Percentiles rank a stretch among this genome's conserved stretches.
These are phyloP conservation scores for Peltaster fructicola DNA, from an alignment of 2,329 filamentous ascomycete species.

Conservation along the genomic window DNA sequence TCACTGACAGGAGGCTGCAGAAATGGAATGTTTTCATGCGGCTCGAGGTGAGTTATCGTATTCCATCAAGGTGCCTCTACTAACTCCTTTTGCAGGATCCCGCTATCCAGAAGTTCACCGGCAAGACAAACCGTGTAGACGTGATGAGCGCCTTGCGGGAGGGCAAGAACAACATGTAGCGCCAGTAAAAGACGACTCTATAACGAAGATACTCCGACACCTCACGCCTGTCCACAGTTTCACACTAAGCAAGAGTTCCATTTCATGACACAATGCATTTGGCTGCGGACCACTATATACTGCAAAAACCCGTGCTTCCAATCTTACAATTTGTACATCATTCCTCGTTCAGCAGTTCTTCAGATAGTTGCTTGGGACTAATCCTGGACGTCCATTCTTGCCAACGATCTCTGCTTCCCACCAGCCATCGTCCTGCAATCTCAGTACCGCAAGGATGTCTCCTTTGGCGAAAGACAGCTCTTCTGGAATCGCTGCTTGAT, in stretches of 20 bases:
- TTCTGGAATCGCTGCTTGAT: conserved; percentile 85
- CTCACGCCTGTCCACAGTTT: too few species aligned
- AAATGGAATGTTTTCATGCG: conserved; percentile 96
- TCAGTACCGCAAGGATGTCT: conserved; percentile 71
- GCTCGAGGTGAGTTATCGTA: conserved; percentile 41
- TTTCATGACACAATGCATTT: too few species aligned
- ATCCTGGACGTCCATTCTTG: conserved; percentile 34
- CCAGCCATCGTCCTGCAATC: conserved; percentile 95
- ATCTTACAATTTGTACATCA: too few species aligned
- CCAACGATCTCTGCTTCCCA: conserved; percentile 93
- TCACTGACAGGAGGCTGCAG: conserved; percentile 25
- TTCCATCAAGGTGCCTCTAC: neutral
- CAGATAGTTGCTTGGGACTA: conserved; percentile 51
- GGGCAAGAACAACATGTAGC: conserved; percentile 56
- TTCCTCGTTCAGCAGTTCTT: conserved; percentile 31
- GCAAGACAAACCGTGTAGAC: conserved; percentile 59
- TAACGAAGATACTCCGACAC: too few species aligned
- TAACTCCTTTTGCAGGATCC: conserved; percentile 56
- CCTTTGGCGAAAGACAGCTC: conserved; percentile 87
- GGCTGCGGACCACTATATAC: too few species aligned
- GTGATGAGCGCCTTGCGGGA: conserved; percentile 77
- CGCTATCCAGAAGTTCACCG: conserved; percentile 65
- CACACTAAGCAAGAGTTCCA: too few species aligned
- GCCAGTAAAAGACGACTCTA: too few species aligned
- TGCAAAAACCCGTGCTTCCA: too few species aligned